phyloP scores from a whole-genome alignment of 331 rosid genomes.

The Malus hybrid region DNA sequence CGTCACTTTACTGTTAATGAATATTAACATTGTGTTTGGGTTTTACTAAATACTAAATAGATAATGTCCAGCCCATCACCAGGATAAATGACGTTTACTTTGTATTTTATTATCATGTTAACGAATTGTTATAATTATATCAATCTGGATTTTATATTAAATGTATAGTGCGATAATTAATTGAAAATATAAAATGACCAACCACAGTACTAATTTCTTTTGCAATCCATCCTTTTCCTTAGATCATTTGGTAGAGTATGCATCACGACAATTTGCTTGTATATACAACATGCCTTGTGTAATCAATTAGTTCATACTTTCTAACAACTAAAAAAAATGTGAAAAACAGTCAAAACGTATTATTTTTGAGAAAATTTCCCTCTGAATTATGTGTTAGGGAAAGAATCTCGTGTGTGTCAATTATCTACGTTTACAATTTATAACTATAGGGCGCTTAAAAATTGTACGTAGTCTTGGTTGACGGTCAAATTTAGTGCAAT shows the following conservation, averaged over 20 bases:
- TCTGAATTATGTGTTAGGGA: background rate
- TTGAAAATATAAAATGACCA: background rate
- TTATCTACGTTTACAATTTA: no score
- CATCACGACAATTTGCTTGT: background rate
- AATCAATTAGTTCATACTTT: background rate
- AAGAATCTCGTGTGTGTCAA: background rate
- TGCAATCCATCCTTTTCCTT: background rate
- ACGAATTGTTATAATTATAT: background rate
- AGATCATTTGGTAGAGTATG: background rate
- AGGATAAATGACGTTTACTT: background rate
- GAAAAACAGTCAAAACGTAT: background rate
- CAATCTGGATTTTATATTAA: no score
- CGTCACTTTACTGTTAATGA: no score
- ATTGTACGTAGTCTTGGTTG: no score
- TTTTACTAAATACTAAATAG: no score
- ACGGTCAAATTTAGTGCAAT: no score
- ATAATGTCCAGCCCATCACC: background rate
- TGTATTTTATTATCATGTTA: background rate
- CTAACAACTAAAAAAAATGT: background rate
- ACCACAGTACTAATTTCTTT: background rate
- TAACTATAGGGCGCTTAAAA: no score
- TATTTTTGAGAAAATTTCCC: background rate
- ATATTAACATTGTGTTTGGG: no score
- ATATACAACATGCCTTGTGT: background rate
- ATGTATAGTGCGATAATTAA: background rate